Percentiles rank a stretch among this genome's conserved stretches.
Conservation (phyloP, 1,139 yeast species). For the Candida albicans region DNA sequence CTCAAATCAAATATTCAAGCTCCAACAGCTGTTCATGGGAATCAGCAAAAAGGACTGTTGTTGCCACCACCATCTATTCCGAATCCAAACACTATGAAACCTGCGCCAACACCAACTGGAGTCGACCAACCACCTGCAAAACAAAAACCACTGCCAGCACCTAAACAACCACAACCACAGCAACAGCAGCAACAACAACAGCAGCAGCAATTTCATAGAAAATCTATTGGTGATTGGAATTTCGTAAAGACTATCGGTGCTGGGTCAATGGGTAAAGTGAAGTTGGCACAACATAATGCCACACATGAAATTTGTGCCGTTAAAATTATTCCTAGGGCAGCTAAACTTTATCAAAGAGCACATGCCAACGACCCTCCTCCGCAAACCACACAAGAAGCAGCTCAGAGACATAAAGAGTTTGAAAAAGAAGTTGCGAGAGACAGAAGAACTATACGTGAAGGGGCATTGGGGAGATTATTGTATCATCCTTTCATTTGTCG, state of each 20-base stretch:
- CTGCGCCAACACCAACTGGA: constrained; percentile 15
- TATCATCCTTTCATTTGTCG: constrained; percentile 94
- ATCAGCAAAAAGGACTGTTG: constrained; percentile 16
- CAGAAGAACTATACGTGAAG: constrained; percentile 89
- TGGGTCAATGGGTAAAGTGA: constrained; percentile 99
- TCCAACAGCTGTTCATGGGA: constrained; percentile 5
- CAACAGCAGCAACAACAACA: constrained; percentile 16
- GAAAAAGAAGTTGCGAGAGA: constrained; percentile 91
- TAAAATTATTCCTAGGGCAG: constrained; percentile 79
- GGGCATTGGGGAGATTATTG: constrained; percentile 84
- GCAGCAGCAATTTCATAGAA: constrained; percentile 68
- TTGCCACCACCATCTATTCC: constrained; percentile 28
- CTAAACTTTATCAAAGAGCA: constrained; percentile 73
- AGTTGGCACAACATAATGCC: constrained; percentile 80
- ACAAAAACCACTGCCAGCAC: constrained; percentile 5
- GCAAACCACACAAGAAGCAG: constrained; percentile 53
- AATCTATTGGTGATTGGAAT: constrained; percentile 96
- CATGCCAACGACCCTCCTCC: constrained; percentile 72
- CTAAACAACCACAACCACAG: constrained; percentile 8
- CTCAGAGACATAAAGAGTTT: constrained; percentile 67
- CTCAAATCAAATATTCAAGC: constrained; percentile 6
- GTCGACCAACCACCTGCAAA: constrained; percentile 4
- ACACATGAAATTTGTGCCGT: constrained; percentile 87
- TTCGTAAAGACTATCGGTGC: constrained; percentile 95
- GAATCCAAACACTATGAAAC: constrained; percentile 18